Base-by-base conservation (phyloP, 768 basidiomycete species). In the Termitomyces sp. region DNA sequence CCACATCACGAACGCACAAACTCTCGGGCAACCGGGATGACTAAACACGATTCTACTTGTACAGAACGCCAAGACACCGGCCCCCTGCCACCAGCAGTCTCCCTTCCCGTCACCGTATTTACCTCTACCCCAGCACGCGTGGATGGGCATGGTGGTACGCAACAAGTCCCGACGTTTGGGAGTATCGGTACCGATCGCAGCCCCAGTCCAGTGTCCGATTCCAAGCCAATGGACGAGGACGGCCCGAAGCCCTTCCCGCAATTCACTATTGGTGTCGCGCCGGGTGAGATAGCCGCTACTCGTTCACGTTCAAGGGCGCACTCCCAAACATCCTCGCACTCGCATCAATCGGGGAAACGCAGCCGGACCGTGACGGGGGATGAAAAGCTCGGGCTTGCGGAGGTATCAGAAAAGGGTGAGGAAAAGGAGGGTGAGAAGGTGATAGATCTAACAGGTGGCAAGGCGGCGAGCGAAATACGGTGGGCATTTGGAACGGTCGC, bases 401-500 rank as follows among this genome's bases (percentile, higher is more conserved):
- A 53, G 58, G 60, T 39, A 50, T 48, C 18, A 53, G 58, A 59
- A 22, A 63, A 55, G 28, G 58, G 58, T 4, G 44, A 38, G 24
- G 58, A 44, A 36, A 45, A 48, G 33, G 53, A 11, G 16, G 51
- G 18, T 11, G 59, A 32, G 28, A 70, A 67, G 50, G 65, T 75
- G 24, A 65, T 76, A 20, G 78, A 78, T 58, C 61, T 74, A 63
- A 75, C 73, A 8, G 72, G 70, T 33, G 54, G 49, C 65, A 66
- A 42, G 70, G 69, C 38, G 49, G 36, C 36, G 50, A 51, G 56
- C 33, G 70, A 68, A 40, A 58, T 57, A 50, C 85, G 80, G 68
- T 87, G 84, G 85, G 79, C 81, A 68, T 88, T 88, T 68, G 86
- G 87, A 18, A 81, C 82, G 64, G 45, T 51, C 55, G 40, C 7